Evolutionary conservation across 2,329 filamentous ascomycete species (phyloP).

Genomic region (Zalaria sp.): DNA sequence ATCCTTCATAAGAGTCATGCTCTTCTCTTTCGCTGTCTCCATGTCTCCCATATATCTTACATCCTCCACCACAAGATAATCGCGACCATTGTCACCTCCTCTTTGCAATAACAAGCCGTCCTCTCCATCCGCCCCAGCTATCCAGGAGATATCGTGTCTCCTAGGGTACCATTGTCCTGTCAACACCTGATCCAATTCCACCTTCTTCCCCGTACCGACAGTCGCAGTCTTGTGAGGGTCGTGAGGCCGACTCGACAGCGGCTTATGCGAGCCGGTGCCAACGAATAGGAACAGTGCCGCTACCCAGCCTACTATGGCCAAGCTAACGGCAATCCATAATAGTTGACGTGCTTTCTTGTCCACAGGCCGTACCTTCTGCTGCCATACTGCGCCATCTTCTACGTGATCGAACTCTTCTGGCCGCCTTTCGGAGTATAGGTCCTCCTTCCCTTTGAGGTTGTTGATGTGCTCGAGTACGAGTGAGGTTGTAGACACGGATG

Average conservation of each 20-base stretch:
- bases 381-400: conserved; percentile 34
- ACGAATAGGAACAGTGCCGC: conserved; percentile 55
- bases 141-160: conserved; percentile 60
- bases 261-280: conserved; percentile 49
- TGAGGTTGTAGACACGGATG: conserved; percentile 73
- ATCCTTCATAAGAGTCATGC: conserved; percentile 63
- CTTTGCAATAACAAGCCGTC: conserved; percentile 77
- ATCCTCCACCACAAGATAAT: conserved; percentile 77
- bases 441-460: conserved; percentile 33
- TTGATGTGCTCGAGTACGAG: conserved; percentile 58
- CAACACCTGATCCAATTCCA: conserved; percentile 60
- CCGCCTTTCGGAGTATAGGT: conserved; percentile 19
- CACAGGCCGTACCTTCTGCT: conserved; percentile 31
- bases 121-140: conserved; percentile 57
- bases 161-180: conserved; percentile 50
- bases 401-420: conserved; percentile 31
- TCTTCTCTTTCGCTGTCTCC: conserved; percentile 30
- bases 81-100: conserved; percentile 44
- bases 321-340: conserved; percentile 44
- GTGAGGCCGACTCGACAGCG: conserved; percentile 49
- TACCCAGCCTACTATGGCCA: conserved; percentile 55
- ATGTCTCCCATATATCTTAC: conserved; percentile 44
- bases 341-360: conserved; percentile 51
- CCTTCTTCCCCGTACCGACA: conserved; percentile 53
- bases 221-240: conserved; percentile 51